Evolutionary conservation across 441 rosid species (phyloP).

Genomic region (Hura crepitans): DNA sequence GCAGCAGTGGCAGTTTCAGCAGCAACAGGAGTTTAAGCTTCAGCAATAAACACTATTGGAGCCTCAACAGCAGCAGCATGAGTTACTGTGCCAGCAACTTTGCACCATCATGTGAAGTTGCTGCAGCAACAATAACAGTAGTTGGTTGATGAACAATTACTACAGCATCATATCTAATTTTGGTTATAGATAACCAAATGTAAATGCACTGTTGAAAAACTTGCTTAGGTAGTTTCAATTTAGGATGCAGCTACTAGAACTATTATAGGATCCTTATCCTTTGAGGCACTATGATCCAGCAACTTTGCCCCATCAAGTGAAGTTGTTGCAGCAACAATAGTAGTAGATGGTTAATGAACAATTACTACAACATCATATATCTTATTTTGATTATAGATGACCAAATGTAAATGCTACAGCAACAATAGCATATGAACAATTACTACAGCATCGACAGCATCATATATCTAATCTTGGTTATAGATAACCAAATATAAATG

Average conservation of each 20-base stretch:
- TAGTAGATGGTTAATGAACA: too few relatives aligned
- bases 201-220: conserved; percentile 25
- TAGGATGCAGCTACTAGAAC: conserved; percentile 27
- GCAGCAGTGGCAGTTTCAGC: conserved; percentile 24
- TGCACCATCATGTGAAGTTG: conserved; percentile 21
- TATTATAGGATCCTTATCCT: conserved; percentile 26
- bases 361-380: too few relatives aligned
- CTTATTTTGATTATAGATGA: too few relatives aligned
- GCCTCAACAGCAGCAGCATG: conserved; percentile 20
- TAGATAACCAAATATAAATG: conserved; percentile 27
- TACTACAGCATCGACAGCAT: conserved; percentile 30
- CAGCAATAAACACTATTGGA: conserved; percentile 18
- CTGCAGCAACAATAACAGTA: conserved; percentile 24
- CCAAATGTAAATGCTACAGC: too few relatives aligned
- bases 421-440: too few relatives aligned
- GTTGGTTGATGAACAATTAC: conserved; percentile 30
- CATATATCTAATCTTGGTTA: conserved; percentile 30
- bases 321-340: too few relatives aligned
- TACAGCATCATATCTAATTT: conserved; percentile 30
- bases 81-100: conserved; percentile 14
- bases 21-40: conserved; percentile 25
- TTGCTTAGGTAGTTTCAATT: conserved; percentile 26
- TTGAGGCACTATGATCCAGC: conserved; percentile 28
- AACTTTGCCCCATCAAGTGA: too few relatives aligned
- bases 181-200: conserved; percentile 27